Evolutionary conservation across 768 basidiomycete species (phyloP), one percentile per base, ranked within the genome.

Genomic region (Galerina marginata): DNA sequence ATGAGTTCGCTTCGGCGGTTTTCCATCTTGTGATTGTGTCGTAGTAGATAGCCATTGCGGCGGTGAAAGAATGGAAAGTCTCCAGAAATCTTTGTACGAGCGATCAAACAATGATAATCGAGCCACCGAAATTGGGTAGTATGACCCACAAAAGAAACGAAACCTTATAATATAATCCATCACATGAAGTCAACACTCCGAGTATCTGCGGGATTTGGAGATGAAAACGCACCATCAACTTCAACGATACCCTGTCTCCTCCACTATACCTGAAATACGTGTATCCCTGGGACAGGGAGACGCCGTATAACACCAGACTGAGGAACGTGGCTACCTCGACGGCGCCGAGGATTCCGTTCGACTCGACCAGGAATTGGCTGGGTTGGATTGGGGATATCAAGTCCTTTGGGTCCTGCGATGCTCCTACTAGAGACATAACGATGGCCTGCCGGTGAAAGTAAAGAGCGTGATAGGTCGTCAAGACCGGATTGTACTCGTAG

Each of bases 321-420:
- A 67, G 15, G 43, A 64, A 67, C 2, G 63, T 64, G 12, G 60
- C 60, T 11, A 67, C 56, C 48, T 67, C 62, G 5, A 67, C 55
- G 15, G 63, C 62, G 25, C 65, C 65, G 9, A 67, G 48, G 43
- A 56, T 60, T 9, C 42, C 46, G 20, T 56, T 23, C 6, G 65
- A 56, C 37, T 60, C 23, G 6, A 64, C 36, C 4, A 59, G 9
- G 33, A 67, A 67, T 5, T 53, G 33, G 4, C 29, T 38, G 25
- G 56, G 56, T 9, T 38, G 2, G 46, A 58, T 58, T 16, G 36
- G 58, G n/a, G 44, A 53, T 20, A 47, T 33, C 45, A 57, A 40
- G 6, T 7, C 29, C 14, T 33, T 33, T 7, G 29, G 29, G 29
- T 33, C 29, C 29, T 33, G 29, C 26, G 44, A 14, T n/a, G 26